Conservation (phyloP, 139 green algal genomes). For the Chlamydomonas applanata region DNA sequence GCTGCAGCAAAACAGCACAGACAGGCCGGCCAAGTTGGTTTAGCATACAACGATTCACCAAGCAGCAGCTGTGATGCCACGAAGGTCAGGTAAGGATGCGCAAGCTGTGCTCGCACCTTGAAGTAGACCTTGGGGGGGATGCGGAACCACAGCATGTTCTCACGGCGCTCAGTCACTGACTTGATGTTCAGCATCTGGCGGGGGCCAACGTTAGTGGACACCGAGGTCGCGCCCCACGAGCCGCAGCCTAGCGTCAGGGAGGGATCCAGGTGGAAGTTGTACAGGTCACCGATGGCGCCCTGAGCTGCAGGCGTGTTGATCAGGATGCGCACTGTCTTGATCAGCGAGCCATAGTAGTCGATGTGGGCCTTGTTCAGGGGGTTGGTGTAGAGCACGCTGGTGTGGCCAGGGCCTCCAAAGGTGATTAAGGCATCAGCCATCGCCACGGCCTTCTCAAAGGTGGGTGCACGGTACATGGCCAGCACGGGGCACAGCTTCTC, state of each 20-base stretch:
- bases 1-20: not conserved
- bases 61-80: too few relatives aligned
- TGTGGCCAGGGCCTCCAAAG: conserved; percentile 55
- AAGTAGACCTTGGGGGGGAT: conserved; percentile 60
- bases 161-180: conserved; percentile 52
- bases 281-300: conserved; percentile 59
- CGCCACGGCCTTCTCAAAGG: conserved; percentile 43
- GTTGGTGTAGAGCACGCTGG: conserved; percentile 63
- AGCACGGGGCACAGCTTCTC: conserved; percentile 76
- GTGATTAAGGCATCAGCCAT: conserved; percentile 50
- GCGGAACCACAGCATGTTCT: conserved; percentile 76
- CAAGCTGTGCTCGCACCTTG: too few relatives aligned
- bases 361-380: conserved; percentile 55
- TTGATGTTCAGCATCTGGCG: conserved; percentile 69
- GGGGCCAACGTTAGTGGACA: conserved; percentile 69
- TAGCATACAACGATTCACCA: too few relatives aligned
- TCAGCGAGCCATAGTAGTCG: conserved; percentile 27
- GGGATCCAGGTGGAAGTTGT: conserved; percentile 75
- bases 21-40: too few relatives aligned
- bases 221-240: conserved; percentile 58
- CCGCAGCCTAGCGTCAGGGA: conserved; percentile 73
- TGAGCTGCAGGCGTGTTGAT: conserved; percentile 66
- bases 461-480: conserved; percentile 39
- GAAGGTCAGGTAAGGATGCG: too few relatives aligned
- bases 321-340: conserved; percentile 67